phyloP scores from a whole-genome alignment of 169 alveolate genomes.

The Ichthyophthirius multifiliis region DNA sequence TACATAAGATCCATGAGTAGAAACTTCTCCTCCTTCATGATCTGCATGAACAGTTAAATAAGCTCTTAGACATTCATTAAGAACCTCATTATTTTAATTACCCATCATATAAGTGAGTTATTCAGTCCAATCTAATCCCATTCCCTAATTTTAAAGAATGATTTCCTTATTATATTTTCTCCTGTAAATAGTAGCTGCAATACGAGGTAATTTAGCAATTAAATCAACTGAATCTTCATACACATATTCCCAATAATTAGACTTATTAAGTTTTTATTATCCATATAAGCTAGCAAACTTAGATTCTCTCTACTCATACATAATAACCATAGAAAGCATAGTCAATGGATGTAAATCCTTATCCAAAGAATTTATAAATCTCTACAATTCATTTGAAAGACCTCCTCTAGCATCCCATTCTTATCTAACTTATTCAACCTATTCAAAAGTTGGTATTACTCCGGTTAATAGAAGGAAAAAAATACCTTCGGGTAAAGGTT shows the following conservation, averaged over 20 bases:
- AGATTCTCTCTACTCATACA: constrained; percentile 86
- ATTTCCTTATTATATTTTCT: constrained; percentile 36
- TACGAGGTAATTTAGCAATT: constrained; percentile 70
- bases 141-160: constrained; percentile 16
- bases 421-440: constrained; percentile 64
- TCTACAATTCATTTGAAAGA: constrained; percentile 79
- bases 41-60: constrained; percentile 68
- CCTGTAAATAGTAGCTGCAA: constrained; percentile 67
- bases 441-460: constrained; percentile 83
- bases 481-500: constrained; percentile 67
- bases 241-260: constrained; percentile 87
- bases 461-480: constrained; percentile 71
- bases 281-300: constrained; percentile 70
- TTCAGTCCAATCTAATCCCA: constrained; percentile 55
- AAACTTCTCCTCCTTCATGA: constrained; percentile 78
- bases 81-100: constrained; percentile 18
- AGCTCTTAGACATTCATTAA: constrained; percentile 62
- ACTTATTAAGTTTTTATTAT: constrained; percentile 72
- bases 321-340: constrained; percentile 86
- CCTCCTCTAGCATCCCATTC: constrained; percentile 78
- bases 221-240: constrained; percentile 89
- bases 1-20: constrained; percentile 66
- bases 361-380: constrained; percentile 83
- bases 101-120: constrained; percentile 62
- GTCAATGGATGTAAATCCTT: constrained; percentile 94